Evolutionary conservation across 345 rosid genomes (phyloP).

Genomic region (Lumnitzera racemosa): DNA sequence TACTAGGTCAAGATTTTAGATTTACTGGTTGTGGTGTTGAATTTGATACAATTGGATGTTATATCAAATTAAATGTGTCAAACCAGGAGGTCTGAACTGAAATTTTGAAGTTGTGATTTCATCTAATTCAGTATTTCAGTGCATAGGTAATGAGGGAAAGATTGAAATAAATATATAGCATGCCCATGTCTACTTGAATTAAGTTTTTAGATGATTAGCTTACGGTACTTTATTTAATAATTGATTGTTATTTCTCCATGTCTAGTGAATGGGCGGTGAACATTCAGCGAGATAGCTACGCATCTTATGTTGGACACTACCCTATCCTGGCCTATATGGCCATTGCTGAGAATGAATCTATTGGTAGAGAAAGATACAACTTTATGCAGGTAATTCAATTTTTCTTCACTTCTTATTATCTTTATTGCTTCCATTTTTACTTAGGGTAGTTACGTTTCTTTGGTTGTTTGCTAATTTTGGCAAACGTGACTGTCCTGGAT

Average conservation of each 20-base stretch:
- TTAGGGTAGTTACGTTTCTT: background rate
- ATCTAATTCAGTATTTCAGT: no score
- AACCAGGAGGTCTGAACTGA: no score
- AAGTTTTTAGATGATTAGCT: background rate
- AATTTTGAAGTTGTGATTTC: no score
- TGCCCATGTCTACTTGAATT: background rate
- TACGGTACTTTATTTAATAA: background rate
- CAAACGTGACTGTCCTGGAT: background rate
- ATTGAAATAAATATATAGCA: no score
- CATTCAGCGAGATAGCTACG: conserved; percentile 86
- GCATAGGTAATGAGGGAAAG: no score
- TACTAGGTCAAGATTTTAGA: no score
- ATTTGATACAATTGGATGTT: no score
- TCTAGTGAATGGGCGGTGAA: conserved; percentile 93
- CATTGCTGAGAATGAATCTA: conserved; percentile 85
- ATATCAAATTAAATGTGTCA: no score
- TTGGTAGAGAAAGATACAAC: conserved; percentile 88
- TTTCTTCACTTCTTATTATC: background rate
- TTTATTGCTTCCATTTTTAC: background rate
- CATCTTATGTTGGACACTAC: conserved; percentile 83
- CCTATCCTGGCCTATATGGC: conserved; percentile 79
- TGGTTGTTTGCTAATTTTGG: background rate
- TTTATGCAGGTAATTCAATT: conserved; percentile 63
- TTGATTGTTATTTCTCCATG: background rate
- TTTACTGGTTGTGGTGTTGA: no score